phyloP scores from a whole-genome alignment of 306 rosid species.

The Corylus avellana region DNA sequence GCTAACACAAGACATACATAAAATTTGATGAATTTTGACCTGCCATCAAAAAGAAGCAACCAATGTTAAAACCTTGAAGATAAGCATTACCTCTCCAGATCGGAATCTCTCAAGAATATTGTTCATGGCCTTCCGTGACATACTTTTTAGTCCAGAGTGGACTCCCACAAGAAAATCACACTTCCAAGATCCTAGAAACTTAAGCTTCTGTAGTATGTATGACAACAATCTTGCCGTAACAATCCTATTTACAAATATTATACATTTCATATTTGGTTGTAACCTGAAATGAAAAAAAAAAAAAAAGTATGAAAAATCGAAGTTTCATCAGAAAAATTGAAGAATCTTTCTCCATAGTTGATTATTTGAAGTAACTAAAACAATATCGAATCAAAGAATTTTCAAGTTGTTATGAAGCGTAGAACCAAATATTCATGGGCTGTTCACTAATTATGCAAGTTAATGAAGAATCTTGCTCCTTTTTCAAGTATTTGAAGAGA shows the following conservation, averaged over 20 bases:
- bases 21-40: neutral
- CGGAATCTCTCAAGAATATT: conserved; percentile 74
- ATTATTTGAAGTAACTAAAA: too few relatives aligned
- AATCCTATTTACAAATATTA: conserved; percentile 88
- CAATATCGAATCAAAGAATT: too few relatives aligned
- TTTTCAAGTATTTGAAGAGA: neutral
- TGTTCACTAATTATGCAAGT: neutral
- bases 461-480: neutral
- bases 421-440: too few relatives aligned
- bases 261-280: conserved; percentile 73
- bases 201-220: conserved; percentile 56
- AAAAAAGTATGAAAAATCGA: neutral
- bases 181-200: conserved; percentile 72
- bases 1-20: neutral
- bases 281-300: conserved; percentile 51
- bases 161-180: conserved; percentile 83
- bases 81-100: conserved; percentile 66
- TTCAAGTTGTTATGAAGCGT: too few relatives aligned
- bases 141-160: conserved; percentile 70
- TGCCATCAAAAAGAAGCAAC: neutral
- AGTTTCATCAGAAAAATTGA: conserved; percentile 9
- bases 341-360: too few relatives aligned
- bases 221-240: conserved; percentile 86
- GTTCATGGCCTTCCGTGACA: conserved; percentile 74
- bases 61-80: conserved; percentile 11